These are phyloP conservation scores for Dactylonectria estremocensis DNA, from an alignment of 2,329 filamentous ascomycete species.

Conservation along the genomic window DNA sequence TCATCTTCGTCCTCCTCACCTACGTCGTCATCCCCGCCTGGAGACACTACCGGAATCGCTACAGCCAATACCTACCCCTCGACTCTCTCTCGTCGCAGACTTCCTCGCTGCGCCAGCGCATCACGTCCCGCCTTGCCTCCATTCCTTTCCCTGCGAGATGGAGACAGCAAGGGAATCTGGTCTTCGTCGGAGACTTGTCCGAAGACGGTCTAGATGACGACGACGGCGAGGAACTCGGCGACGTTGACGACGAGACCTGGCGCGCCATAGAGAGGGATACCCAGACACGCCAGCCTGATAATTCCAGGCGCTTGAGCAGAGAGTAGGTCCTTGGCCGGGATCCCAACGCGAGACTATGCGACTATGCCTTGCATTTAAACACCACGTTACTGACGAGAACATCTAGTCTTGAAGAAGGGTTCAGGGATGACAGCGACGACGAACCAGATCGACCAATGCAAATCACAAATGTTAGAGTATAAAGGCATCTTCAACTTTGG, in stretches of 20 bases:
- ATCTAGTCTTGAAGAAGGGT: constrained; percentile 70
- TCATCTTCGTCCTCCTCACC: constrained; percentile 76
- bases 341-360: neutral
- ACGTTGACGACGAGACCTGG: constrained; percentile 67
- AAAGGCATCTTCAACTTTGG: constrained; percentile 5
- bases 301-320: constrained; percentile 77
- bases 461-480: constrained; percentile 43
- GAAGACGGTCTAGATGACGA: constrained; percentile 67
- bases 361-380: neutral
- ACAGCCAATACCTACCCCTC: constrained; percentile 81
- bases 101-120: constrained; percentile 66
- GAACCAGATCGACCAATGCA: constrained; percentile 49
- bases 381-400: constrained; percentile 34
- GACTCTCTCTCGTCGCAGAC: constrained; percentile 74
- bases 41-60: constrained; percentile 78
- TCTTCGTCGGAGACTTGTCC: constrained; percentile 57
- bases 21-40: constrained; percentile 78
- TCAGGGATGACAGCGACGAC: constrained; percentile 63
- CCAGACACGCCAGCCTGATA: constrained; percentile 59
- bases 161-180: constrained; percentile 62
- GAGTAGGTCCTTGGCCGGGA: constrained; percentile 66
- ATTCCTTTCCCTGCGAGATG: constrained; percentile 61
- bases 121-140: constrained; percentile 53
- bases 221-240: constrained; percentile 79
- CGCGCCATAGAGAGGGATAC: constrained; percentile 57